A percentile compares a stretch with the other conserved stretches of the same genome.
Conservation (phyloP, 1,139 yeast species). For the Yamadazyma diddensiae region DNA sequence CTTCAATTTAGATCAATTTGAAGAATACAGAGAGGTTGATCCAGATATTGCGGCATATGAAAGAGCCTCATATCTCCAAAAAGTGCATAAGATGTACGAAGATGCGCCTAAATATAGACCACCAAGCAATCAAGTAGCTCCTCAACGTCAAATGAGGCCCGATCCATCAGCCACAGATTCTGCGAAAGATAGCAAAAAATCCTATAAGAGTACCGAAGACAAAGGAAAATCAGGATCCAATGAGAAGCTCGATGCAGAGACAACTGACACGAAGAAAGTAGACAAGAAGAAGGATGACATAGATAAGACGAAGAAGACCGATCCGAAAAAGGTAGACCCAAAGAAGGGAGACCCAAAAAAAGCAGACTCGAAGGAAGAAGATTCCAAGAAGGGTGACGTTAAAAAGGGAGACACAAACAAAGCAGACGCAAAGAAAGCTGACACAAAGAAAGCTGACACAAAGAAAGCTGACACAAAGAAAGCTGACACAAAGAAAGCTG, state of each 20-base stretch:
- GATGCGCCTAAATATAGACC: constrained; percentile 4
- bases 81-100: constrained; percentile 5
- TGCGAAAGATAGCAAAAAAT: not conserved
- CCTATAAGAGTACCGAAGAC: too few relatives aligned
- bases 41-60: constrained; percentile 11
- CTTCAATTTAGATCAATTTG: constrained; percentile 12
- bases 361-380: not conserved
- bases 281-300: too few relatives aligned
- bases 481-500: constrained; percentile 1
- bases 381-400: not conserved
- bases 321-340: not conserved
- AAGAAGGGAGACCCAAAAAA: not conserved
- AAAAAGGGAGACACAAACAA: not conserved
- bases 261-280: too few relatives aligned
- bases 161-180: not conserved
- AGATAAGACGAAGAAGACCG: not conserved
- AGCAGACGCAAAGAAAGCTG: not conserved
- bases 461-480: constrained; percentile 2
- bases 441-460: not conserved
- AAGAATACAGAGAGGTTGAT: constrained; percentile 12
- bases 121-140: constrained; percentile 1
- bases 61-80: constrained; percentile 11
- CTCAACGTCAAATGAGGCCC: constrained; percentile 5
- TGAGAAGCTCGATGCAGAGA: too few relatives aligned
- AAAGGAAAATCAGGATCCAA: not conserved